Percentiles rank a stretch among this genome's conserved stretches.
Evolutionary conservation across 495 filamentous ascomycete species (phyloP).

Genomic region (Bacidia rubella): DNA sequence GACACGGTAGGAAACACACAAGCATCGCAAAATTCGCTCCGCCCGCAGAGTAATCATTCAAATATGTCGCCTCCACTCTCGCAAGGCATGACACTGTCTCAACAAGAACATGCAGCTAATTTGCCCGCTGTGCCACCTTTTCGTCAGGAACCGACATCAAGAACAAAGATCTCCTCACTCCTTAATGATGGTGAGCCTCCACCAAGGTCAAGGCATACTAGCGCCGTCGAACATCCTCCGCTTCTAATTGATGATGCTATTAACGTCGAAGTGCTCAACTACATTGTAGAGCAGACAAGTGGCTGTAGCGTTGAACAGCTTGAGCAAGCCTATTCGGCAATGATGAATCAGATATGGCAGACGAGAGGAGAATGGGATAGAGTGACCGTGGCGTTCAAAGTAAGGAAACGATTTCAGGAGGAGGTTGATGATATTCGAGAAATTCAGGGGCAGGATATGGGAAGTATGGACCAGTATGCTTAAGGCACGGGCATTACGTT

Average conservation of each 20-base stretch:
- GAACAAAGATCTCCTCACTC: slow-evolving; percentile 27
- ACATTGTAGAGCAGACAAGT: slow-evolving; percentile 50
- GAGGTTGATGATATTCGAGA: slow-evolving; percentile 67
- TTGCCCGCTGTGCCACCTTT: slow-evolving; percentile 14
- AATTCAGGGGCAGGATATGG: slow-evolving; percentile 41
- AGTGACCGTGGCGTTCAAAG: slow-evolving; percentile 45
- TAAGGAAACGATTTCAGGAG: slow-evolving; percentile 61
- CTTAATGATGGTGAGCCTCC: slow-evolving; percentile 35
- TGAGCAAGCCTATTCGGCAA: slow-evolving; percentile 77
- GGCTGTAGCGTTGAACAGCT: slow-evolving; percentile 86
- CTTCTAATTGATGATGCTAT: slow-evolving; percentile 44
- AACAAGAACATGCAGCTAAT: slow-evolving; percentile 3
- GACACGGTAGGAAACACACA: slow-evolving; percentile 42
- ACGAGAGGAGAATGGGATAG: slow-evolving; percentile 68
- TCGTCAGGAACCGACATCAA: slow-evolving; percentile 18
- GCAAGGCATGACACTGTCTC: slow-evolving; percentile 28
- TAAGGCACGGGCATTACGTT: neutral
- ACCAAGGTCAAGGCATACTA: slow-evolving; percentile 3
- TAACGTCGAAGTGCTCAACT: slow-evolving; percentile 40
- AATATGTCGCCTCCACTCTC: slow-evolving; percentile 19
- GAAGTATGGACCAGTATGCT: slow-evolving; percentile 14
- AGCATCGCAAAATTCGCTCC: slow-evolving; percentile 17
- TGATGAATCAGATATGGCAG: slow-evolving; percentile 84
- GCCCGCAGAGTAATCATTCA: slow-evolving; percentile 21
- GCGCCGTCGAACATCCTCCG: slow-evolving; percentile 15